Percentiles rank a stretch among this genome's conserved stretches.
phyloP scores from a whole-genome alignment of 768 basidiomycete genomes.

The Candolleomyces aberdarensis region DNA sequence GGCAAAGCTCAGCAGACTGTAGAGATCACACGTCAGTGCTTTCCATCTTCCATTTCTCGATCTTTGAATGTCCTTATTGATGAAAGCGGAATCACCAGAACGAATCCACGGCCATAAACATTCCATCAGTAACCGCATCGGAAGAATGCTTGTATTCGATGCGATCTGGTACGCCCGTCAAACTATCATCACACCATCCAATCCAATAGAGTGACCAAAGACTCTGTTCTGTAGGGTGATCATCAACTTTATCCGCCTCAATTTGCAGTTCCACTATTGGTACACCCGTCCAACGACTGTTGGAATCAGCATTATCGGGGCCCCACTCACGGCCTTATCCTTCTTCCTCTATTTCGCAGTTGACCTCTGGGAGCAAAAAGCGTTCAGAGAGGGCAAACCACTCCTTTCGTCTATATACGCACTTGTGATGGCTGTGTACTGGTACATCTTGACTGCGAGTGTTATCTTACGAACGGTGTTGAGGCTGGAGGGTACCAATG shows the following conservation, averaged over 20 bases:
- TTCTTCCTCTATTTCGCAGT: not conserved
- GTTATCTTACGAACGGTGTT: conserved; percentile 25
- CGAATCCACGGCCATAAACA: not conserved
- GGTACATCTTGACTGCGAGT: conserved; percentile 11
- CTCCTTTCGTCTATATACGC: not conserved
- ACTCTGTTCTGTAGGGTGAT: conserved; percentile 6
- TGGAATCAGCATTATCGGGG: conserved; percentile 26
- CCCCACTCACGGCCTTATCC: conserved; percentile 16
- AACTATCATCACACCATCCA: not conserved
- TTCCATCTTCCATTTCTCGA: not conserved
- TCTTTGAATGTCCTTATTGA: not conserved
- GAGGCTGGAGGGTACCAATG: conserved; percentile 22
- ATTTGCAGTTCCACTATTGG: conserved; percentile 29
- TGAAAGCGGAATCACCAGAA: not conserved
- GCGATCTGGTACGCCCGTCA: not conserved
- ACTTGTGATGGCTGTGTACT: not conserved
- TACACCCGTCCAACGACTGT: conserved; percentile 28
- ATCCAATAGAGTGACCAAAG: not conserved
- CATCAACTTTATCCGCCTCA: conserved; percentile 3
- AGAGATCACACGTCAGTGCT: not conserved
- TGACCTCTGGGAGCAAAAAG: not conserved
- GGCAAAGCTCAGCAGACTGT: not conserved
- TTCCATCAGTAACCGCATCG: not conserved
- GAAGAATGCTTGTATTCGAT: not conserved
- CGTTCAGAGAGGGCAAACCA: conserved; percentile 1